Evolutionary conservation across 176 grass and related monocot species (phyloP).

Genomic region (Rhynchospora pubera): DNA sequence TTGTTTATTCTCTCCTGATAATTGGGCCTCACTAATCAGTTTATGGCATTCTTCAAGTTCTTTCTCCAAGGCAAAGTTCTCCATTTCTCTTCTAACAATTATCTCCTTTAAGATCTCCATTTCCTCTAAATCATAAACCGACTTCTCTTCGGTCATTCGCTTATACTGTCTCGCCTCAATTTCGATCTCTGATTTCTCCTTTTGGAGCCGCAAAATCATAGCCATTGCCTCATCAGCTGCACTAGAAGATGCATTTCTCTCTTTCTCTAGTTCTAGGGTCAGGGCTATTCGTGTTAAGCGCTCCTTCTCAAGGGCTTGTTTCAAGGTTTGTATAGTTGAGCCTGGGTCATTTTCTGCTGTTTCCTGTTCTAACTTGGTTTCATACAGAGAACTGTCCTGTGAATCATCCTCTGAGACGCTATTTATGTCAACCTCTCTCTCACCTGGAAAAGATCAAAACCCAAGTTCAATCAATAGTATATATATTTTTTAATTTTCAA

Average conservation of each 20-base stretch:
- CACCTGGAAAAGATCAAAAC: not conserved
- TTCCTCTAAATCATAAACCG: slow-evolving; percentile 67
- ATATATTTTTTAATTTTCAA: not conserved
- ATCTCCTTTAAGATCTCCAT: slow-evolving; percentile 76
- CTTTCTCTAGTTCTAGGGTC: slow-evolving; percentile 68
- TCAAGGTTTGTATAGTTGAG: slow-evolving; percentile 10
- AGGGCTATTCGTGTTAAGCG: slow-evolving; percentile 27
- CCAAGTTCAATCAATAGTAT: not conserved
- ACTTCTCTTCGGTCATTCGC: slow-evolving; percentile 56
- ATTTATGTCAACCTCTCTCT: slow-evolving; percentile 11
- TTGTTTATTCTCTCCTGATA: slow-evolving; percentile 11
- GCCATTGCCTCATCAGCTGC: slow-evolving; percentile 90
- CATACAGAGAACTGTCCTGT: not conserved
- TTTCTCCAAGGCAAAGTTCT: slow-evolving; percentile 47
- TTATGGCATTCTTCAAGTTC: slow-evolving; percentile 61
- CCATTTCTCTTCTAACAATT: slow-evolving; percentile 61
- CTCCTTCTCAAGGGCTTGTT: slow-evolving; percentile 34
- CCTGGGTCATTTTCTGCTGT: not conserved
- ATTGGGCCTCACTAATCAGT: slow-evolving; percentile 19
- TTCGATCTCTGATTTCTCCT: slow-evolving; percentile 74
- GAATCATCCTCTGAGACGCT: slow-evolving; percentile 4
- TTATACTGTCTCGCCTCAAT: slow-evolving; percentile 66
- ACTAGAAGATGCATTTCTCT: slow-evolving; percentile 63
- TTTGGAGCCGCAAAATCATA: slow-evolving; percentile 91
- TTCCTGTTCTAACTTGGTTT: not conserved